Base-by-base conservation (phyloP, 371 early-diverging fungal genomes). In the Nematocida ironsii region DNA sequence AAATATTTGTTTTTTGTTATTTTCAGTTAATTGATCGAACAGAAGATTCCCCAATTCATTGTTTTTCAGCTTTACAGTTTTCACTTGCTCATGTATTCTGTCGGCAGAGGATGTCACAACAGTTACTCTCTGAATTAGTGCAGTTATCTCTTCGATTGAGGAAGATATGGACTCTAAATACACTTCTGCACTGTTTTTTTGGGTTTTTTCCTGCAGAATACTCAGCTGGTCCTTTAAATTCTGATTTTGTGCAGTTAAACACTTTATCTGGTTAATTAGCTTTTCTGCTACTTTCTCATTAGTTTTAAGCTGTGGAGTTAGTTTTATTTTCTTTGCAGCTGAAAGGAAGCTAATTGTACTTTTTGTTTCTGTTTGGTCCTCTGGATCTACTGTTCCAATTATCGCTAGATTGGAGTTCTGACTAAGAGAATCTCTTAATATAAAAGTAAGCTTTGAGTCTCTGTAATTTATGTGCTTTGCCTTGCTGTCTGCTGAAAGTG, bases 331-430 rank as follows among this genome's bases (percentile, higher is more conserved):
- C 57, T 86, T 86, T 23, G 83, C 68, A 11, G 85, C 64, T 18
- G 56, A 62, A 20, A 87, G 73, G 72, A 87, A 87, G 16, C 80
- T 67, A 20, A 87, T 62, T 33, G 87, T 87, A 50, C 76, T 83
- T 42, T 80, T 70, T 25, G 84, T 83, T 50, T 87, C 87, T 25
- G 58, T 57, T 57, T 66, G 67, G 66, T 83, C 62, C 13, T 78
- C 84, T 16, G 83, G 72, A 73, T 83, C 82, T 6, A 87, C 83
- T 62, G 82, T 84, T 44, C 87, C 91, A 58, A 91, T 89, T 87
- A 91, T 90, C 23, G 89, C 87, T 3, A 91, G 90, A 82, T 90
- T 90, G 82, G 90, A 89, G 82, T 91, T 90, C 45, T 91, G 91
- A 16, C 91, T 91, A 3, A 91, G 85, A 7, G 90, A 89, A 83